Conservation (phyloP, 805 yeast species). For the Yamadazyma akitaensis region DNA sequence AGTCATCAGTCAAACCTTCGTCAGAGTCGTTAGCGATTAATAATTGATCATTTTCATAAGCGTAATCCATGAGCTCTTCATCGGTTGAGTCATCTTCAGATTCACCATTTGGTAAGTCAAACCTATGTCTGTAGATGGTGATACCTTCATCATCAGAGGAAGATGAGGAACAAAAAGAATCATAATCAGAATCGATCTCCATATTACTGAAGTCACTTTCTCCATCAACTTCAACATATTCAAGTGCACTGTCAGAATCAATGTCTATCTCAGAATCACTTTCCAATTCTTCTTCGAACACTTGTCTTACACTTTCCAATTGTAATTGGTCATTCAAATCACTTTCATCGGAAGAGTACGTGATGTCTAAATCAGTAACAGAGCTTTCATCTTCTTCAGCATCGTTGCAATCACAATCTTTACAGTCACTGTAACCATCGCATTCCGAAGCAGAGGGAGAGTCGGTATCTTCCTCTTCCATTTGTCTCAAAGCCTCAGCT, state of each 20-base stretch:
- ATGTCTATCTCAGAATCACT: conserved; percentile 24
- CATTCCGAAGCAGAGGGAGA: conserved; percentile 12
- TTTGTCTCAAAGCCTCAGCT: conserved; percentile 23
- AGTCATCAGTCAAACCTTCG: not conserved
- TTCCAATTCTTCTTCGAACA: conserved; percentile 31
- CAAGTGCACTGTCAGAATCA: conserved; percentile 23
- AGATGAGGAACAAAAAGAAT: conserved; percentile 25
- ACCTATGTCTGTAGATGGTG: conserved; percentile 41
- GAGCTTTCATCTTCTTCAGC: conserved; percentile 13
- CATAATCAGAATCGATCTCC: conserved; percentile 19
- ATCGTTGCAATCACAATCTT: conserved; percentile 3
- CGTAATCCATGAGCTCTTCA: conserved; percentile 28
- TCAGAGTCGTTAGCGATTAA: conserved; percentile 31
- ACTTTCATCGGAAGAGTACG: conserved; percentile 28
- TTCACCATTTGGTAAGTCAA: conserved; percentile 35
- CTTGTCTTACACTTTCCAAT: conserved; percentile 36
- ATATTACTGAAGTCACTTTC: conserved; percentile 25
- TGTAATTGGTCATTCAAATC: conserved; percentile 30
- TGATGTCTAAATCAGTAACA: conserved; percentile 21
- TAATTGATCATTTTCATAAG: conserved; percentile 18
- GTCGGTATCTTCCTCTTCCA: conserved; percentile 2
- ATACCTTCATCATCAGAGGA: conserved; percentile 39
- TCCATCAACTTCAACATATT: conserved; percentile 28
- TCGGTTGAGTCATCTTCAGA: conserved; percentile 35
- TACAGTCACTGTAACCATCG: not conserved